These are phyloP conservation scores for Silene latifolia DNA, from an alignment of 148 eudicot species.

Conservation along the genomic window DNA sequence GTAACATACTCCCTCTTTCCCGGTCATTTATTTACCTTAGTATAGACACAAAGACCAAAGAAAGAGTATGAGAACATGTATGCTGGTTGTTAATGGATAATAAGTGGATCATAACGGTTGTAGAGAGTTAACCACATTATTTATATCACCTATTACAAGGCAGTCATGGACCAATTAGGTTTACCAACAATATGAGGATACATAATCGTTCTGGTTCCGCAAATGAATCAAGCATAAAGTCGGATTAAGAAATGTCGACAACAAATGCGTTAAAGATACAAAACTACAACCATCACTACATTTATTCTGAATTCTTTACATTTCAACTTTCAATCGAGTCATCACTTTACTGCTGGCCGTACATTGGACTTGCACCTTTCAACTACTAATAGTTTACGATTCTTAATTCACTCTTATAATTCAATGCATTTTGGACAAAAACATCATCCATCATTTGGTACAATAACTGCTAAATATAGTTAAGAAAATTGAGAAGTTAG, in stretches of 20 bases:
- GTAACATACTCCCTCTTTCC: too few species aligned
- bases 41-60: too few species aligned
- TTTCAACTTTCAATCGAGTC: background rate
- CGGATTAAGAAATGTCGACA: background rate
- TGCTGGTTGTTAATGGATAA: too few species aligned
- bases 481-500: too few species aligned
- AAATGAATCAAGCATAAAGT: background rate
- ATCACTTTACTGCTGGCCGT: conserved; percentile 3
- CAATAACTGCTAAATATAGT: background rate
- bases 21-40: too few species aligned
- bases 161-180: too few species aligned
- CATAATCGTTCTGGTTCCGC: background rate
- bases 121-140: too few species aligned
- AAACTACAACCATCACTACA: conserved; percentile 9
- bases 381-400: background rate
- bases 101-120: too few species aligned
- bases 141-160: too few species aligned
- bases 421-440: conserved; percentile 16
- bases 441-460: background rate
- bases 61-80: too few species aligned
- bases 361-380: too few species aligned
- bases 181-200: too few species aligned
- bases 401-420: background rate
- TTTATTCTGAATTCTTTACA: conserved; percentile 6
- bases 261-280: background rate